These are phyloP conservation scores for Aegilops tauschii DNA, from an alignment of 176 grass and related monocot genomes.

Conservation along the genomic window DNA sequence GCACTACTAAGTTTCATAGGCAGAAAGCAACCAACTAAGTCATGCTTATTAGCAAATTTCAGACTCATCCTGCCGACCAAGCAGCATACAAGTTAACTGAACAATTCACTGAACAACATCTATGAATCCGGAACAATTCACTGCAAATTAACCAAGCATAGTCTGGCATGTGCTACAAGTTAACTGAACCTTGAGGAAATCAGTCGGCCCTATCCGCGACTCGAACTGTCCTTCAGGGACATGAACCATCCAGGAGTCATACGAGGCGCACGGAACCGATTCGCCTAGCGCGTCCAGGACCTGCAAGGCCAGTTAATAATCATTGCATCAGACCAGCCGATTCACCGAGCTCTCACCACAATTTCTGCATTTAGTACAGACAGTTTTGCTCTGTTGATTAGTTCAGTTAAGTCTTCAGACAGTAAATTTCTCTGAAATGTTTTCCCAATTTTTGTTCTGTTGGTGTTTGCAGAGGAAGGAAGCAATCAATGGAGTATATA, in stretches of 20 bases:
- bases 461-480: neutral
- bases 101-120: neutral
- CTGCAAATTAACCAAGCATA: neutral
- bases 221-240: conserved; percentile 84
- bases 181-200: conserved; percentile 72
- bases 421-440: too few relatives aligned
- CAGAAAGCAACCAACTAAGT: neutral
- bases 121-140: neutral
- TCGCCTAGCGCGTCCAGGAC: conserved; percentile 91
- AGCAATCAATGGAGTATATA: neutral
- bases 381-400: too few relatives aligned
- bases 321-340: too few relatives aligned
- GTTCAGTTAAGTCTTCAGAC: too few relatives aligned
- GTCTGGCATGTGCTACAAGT: neutral
- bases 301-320: conserved; percentile 24
- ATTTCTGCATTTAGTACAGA: too few relatives aligned
- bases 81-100: neutral
- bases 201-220: conserved; percentile 78
- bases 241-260: conserved; percentile 99
- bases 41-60: neutral
- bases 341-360: too few relatives aligned
- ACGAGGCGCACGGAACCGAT: conserved; percentile 64
- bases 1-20: neutral
- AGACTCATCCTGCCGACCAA: neutral
- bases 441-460: neutral